Evolutionary conservation across 345 rosid genomes (phyloP).

Genomic region (Isatis tinctoria): DNA sequence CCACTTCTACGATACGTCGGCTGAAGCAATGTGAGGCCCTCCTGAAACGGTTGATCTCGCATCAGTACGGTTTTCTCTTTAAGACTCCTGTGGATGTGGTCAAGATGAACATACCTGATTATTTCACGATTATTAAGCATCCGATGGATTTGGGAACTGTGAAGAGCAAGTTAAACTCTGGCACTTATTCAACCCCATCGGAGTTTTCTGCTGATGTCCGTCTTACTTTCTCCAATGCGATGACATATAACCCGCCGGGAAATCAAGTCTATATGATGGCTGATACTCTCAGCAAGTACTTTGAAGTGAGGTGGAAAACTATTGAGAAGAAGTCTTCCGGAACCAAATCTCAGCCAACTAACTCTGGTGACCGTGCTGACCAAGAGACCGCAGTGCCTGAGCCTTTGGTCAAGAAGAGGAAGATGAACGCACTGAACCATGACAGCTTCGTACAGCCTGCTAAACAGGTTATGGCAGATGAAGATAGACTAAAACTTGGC

Average conservation of each 20-base stretch:
- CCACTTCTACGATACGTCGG: not conserved
- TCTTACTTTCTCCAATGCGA: constrained; percentile 84
- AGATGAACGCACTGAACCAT: constrained; percentile 38
- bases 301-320: constrained; percentile 72
- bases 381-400: constrained; percentile 40
- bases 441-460: constrained; percentile 66
- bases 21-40: constrained; percentile 48
- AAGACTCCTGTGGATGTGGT: constrained; percentile 74
- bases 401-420: constrained; percentile 63
- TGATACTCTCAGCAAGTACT: constrained; percentile 49
- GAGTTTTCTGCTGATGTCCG: constrained; percentile 94
- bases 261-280: constrained; percentile 80
- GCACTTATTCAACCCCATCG: constrained; percentile 62
- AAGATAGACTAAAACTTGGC: constrained; percentile 91
- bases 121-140: constrained; percentile 64
- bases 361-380: constrained; percentile 38
- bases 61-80: constrained; percentile 73
- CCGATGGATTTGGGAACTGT: constrained; percentile 97
- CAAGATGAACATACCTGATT: constrained; percentile 70
- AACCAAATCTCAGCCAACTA: constrained; percentile 37
- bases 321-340: constrained; percentile 60
- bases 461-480: constrained; percentile 78
- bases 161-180: constrained; percentile 57
- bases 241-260: constrained; percentile 84
- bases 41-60: constrained; percentile 77